Conservation (phyloP, 2,329 filamentous ascomycete species). For the Trichoderma sp. region DNA sequence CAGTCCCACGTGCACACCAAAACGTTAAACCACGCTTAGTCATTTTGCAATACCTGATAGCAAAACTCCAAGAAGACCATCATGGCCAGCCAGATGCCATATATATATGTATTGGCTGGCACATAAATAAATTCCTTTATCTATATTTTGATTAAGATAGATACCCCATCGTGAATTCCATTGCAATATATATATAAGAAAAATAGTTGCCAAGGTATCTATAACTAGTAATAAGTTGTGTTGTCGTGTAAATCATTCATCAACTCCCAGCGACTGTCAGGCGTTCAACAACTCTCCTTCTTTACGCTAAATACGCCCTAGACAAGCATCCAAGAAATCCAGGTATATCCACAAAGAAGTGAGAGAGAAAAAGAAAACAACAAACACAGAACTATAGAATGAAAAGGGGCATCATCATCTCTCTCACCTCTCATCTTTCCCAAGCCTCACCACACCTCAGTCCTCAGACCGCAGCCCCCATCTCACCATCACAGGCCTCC, state of each 20-base stretch:
- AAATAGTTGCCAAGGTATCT: neutral
- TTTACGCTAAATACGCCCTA: neutral
- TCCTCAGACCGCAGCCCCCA: conserved; percentile 1
- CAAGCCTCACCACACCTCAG: neutral
- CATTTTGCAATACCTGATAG: neutral
- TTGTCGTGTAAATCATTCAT: neutral
- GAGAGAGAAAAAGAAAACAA: neutral
- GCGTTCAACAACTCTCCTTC: neutral
- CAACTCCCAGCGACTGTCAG: neutral
- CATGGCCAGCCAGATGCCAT: neutral
- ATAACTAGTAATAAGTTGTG: neutral
- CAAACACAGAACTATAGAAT: neutral
- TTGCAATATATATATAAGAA: neutral
- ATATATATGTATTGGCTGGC: neutral
- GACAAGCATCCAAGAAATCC: neutral
- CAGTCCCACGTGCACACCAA: neutral
- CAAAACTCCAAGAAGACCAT: neutral
- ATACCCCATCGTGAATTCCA: neutral
- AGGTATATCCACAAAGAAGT: neutral
- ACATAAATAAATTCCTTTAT: neutral
- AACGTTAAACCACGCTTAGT: neutral
- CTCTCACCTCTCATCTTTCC: neutral
- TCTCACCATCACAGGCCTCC: neutral
- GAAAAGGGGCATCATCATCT: neutral
- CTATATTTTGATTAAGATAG: neutral